A percentile compares a stretch with the other conserved stretches of the same genome.
phyloP scores from a whole-genome alignment of 2,329 filamentous ascomycete species.

The Colletotrichum sp. region DNA sequence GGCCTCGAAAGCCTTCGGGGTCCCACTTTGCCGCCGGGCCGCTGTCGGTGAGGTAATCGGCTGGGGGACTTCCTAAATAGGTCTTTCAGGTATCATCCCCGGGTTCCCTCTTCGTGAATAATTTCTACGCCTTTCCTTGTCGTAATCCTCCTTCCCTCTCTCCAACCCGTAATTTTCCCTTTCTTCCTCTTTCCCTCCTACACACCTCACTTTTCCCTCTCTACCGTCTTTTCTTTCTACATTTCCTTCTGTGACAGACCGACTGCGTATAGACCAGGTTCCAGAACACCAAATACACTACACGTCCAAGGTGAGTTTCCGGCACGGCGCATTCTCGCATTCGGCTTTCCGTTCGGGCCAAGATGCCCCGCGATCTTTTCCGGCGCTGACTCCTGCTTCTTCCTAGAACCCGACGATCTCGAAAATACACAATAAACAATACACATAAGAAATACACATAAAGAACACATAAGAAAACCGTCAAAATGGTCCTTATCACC shows the following conservation, averaged over 20 bases:
- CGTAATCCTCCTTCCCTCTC: neutral
- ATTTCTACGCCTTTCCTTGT: conserved; percentile 1
- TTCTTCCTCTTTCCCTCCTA: neutral
- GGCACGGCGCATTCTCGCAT: neutral
- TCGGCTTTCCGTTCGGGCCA: neutral
- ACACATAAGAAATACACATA: neutral
- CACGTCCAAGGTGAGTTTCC: neutral
- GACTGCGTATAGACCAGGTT: neutral
- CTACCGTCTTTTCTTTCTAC: neutral
- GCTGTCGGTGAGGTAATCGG: conserved; percentile 21
- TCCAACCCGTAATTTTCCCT: neutral
- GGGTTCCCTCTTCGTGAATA: neutral
- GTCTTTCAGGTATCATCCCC: conserved; percentile 22
- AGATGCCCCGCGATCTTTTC: neutral
- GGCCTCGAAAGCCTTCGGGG: neutral
- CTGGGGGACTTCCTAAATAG: conserved; percentile 18
- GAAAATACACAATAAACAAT: neutral
- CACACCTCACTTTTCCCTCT: neutral
- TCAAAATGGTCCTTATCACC: conserved; percentile 38
- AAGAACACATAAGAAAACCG: neutral
- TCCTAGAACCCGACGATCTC: neutral
- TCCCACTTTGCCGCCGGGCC: conserved; percentile 15
- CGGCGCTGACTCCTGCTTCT: neutral
- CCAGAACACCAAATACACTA: neutral
- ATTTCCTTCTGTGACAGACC: neutral